phyloP scores from a whole-genome alignment of 2,329 filamentous ascomycete genomes.

The Beauveria caledonica region DNA sequence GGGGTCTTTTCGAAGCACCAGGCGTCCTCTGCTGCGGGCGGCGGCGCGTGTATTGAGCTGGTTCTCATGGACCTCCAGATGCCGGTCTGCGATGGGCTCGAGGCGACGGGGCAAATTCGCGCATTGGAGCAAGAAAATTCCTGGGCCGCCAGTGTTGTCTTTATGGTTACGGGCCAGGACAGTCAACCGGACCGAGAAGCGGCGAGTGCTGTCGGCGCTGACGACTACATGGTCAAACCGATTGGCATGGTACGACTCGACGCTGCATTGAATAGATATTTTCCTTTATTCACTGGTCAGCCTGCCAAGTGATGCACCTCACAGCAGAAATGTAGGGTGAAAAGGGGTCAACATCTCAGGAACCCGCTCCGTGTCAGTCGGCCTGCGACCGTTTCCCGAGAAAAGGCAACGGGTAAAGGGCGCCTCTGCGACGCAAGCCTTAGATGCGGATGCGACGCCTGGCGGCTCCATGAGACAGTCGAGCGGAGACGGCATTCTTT shows the following conservation, averaged over 20 bases:
- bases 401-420: too few species aligned
- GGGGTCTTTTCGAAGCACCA: constrained; percentile 21
- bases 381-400: too few species aligned
- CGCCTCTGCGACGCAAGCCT: too few species aligned
- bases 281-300: not conserved
- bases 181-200: constrained; percentile 7
- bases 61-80: constrained; percentile 24
- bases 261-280: not conserved
- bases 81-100: constrained; percentile 22
- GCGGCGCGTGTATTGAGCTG: constrained; percentile 14
- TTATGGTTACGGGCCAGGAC: constrained; percentile 23
- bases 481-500: too few species aligned
- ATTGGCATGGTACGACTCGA: not conserved
- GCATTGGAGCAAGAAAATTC: constrained; percentile 14
- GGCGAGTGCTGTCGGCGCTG: not conserved
- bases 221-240: constrained; percentile 2
- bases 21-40: not conserved
- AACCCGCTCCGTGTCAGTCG: too few species aligned
- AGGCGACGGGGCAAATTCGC: constrained; percentile 20
- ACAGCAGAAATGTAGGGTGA: too few species aligned
- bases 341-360: too few species aligned
- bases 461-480: too few species aligned
- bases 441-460: too few species aligned
- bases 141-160: constrained; percentile 15
- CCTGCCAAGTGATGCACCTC: not conserved